Percentiles rank a stretch among this genome's conserved stretches.
phyloP scores from a whole-genome alignment of 345 rosid genomes.

The Mercurialis annua region DNA sequence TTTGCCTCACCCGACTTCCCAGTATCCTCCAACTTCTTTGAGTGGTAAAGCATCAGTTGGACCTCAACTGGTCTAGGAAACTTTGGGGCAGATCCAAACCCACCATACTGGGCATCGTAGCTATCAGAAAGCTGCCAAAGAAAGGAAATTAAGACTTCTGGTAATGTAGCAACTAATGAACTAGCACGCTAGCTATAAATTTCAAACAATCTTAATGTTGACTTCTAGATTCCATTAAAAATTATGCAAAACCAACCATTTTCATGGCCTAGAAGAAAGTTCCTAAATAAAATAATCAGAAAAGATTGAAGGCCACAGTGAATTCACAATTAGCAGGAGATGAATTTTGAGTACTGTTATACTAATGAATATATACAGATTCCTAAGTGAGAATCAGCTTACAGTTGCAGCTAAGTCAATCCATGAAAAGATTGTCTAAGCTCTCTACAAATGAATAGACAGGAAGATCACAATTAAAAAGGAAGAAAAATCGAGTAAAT shows the following conservation, averaged over 20 bases:
- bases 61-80: slow-evolving; percentile 97
- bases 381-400: neutral
- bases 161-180: slow-evolving; percentile 10
- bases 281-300: no score
- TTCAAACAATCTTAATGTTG: neutral
- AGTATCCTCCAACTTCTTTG: slow-evolving; percentile 58
- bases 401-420: neutral
- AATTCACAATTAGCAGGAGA: neutral
- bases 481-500: no score
- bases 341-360: neutral
- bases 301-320: no score
- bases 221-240: neutral
- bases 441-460: neutral
- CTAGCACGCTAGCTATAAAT: neutral
- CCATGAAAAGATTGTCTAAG: neutral
- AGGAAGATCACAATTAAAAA: neutral
- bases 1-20: slow-evolving; percentile 49
- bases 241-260: no score
- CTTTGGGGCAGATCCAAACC: slow-evolving; percentile 95
- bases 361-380: no score
- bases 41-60: slow-evolving; percentile 79
- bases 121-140: slow-evolving; percentile 62
- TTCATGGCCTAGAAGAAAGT: no score
- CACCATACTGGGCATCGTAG: slow-evolving; percentile 70
- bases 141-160: slow-evolving; percentile 8